Evolutionary conservation across 257 asterid species (phyloP).

Genomic region (Penstemon eatonii): DNA sequence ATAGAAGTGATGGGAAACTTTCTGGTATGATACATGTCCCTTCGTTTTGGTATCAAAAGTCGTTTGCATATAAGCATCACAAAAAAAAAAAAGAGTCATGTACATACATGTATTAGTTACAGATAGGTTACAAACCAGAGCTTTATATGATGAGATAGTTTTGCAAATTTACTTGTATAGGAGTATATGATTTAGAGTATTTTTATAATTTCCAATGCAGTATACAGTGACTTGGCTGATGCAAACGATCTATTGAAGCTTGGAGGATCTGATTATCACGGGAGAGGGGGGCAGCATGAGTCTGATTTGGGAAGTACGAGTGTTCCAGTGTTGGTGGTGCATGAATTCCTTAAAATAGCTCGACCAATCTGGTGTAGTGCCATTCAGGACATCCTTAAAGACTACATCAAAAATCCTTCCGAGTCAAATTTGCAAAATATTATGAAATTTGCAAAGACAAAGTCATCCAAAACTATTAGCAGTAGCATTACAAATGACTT

Average conservation of each 20-base stretch:
- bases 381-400: slow-evolving; percentile 53
- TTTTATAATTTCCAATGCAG: slow-evolving; percentile 36
- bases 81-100: too few species aligned
- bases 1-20: slow-evolving; percentile 89
- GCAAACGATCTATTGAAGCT: slow-evolving; percentile 70
- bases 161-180: too few species aligned
- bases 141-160: too few species aligned
- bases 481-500: slow-evolving; percentile 43
- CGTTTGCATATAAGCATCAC: background rate
- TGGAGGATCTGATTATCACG: slow-evolving; percentile 98
- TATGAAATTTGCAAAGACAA: slow-evolving; percentile 49
- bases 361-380: slow-evolving; percentile 87
- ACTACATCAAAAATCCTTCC: slow-evolving; percentile 61
- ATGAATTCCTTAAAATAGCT: slow-evolving; percentile 80
- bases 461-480: slow-evolving; percentile 30
- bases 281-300: slow-evolving; percentile 80
- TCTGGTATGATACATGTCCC: slow-evolving; percentile 46
- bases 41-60: background rate
- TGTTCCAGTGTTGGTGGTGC: slow-evolving; percentile 60
- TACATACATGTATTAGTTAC: too few species aligned
- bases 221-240: slow-evolving; percentile 81
- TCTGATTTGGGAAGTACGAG: slow-evolving; percentile 82
- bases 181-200: too few species aligned
- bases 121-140: too few species aligned
- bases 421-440: slow-evolving; percentile 55